These are phyloP conservation scores for Prinsepia uniflora DNA, from an alignment of 306 rosid genomes.

Conservation along the genomic window DNA sequence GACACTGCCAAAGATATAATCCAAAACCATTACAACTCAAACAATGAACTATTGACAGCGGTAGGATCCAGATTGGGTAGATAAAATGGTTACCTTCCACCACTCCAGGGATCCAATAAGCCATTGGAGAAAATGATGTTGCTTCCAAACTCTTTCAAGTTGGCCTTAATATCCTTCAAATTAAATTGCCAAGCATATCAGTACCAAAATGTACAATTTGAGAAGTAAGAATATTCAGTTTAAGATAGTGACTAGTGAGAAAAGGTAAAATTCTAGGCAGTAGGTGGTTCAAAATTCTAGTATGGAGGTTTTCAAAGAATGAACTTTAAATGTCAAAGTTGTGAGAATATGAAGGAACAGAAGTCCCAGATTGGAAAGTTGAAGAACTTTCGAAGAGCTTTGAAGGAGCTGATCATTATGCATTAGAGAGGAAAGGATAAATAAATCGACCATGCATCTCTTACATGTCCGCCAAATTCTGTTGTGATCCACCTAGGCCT, in stretches of 20 bases:
- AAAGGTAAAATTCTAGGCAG: background rate
- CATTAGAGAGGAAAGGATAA: background rate
- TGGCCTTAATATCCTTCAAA: slow-evolving; percentile 49
- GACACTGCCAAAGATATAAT: slow-evolving; percentile 53
- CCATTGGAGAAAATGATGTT: slow-evolving; percentile 83
- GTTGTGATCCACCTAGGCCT: slow-evolving; percentile 71
- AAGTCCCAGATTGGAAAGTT: background rate
- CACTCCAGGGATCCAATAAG: slow-evolving; percentile 91
- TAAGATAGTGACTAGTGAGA: background rate
- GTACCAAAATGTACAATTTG: slow-evolving; percentile 15
- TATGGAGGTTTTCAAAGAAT: background rate
- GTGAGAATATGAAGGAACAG: background rate
- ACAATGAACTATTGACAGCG: background rate
- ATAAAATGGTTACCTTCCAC: slow-evolving; percentile 59
- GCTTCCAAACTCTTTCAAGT: slow-evolving; percentile 67
- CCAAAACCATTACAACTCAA: slow-evolving; percentile 6
- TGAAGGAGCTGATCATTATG: no score
- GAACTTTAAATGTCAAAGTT: background rate
- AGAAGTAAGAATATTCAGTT: slow-evolving; percentile 4
- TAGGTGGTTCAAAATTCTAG: background rate
- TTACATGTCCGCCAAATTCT: slow-evolving; percentile 78
- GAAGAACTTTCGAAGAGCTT: no score
- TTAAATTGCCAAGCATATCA: background rate
- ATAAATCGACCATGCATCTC: slow-evolving; percentile 26
- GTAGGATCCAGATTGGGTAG: slow-evolving; percentile 10